Percentiles rank a stretch among this genome's conserved stretches.
phyloP scores from a whole-genome alignment of 2,329 filamentous ascomycete genomes.

The Ophiostoma himal-ulmi region DNA sequence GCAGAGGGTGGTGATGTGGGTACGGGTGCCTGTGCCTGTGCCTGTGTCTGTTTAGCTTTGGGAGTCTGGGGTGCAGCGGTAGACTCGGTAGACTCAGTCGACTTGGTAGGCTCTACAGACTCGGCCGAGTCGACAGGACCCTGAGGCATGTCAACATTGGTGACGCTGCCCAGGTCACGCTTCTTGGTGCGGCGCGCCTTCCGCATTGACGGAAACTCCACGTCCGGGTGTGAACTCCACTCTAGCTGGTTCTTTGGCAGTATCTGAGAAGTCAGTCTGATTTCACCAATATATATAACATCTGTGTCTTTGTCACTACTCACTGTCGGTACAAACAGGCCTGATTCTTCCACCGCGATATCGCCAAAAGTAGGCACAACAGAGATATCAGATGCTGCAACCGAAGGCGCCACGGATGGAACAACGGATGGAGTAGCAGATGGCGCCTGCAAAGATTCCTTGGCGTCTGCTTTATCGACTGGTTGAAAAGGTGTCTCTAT shows the following conservation, averaged over 20 bases:
- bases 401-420: not conserved
- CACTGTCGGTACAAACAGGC: not conserved
- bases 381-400: not conserved
- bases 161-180: slow-evolving; percentile 33
- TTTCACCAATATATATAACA: not conserved
- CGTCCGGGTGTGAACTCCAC: slow-evolving; percentile 41
- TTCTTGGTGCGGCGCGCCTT: slow-evolving; percentile 41
- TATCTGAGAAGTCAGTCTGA: not conserved
- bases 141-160: slow-evolving; percentile 37
- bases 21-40: not conserved
- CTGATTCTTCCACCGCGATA: not conserved
- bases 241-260: not conserved
- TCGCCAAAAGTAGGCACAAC: slow-evolving; percentile 4
- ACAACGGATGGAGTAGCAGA: not conserved
- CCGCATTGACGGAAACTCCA: slow-evolving; percentile 44
- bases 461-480: not conserved
- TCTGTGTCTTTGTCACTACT: not conserved
- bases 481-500: not conserved
- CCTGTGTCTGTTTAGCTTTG: no score
- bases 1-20: not conserved
- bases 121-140: not conserved
- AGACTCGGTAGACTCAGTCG: no score
- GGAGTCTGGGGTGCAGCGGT: no score
- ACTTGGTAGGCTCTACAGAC: no score
- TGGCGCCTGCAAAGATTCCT: not conserved